Evolutionary conservation across 257 asterid genomes (phyloP).

Genomic region (Gentiana dahurica): DNA sequence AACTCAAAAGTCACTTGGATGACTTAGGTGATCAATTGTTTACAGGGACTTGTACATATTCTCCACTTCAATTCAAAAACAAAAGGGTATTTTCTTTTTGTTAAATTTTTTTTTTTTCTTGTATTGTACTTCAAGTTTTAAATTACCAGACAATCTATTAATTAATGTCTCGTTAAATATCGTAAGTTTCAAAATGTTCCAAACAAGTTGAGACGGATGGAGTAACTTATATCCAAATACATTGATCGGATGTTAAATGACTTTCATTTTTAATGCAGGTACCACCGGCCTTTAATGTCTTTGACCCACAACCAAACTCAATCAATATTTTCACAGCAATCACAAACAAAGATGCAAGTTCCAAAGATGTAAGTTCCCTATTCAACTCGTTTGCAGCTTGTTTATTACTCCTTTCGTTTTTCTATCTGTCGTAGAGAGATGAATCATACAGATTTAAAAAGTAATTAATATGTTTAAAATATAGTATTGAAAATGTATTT

Average conservation of each 20-base stretch:
- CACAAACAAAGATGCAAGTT: conserved; percentile 71
- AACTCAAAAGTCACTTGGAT: conserved; percentile 61
- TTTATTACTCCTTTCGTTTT: no score
- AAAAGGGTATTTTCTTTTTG: conserved; percentile 30
- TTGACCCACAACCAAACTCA: conserved; percentile 49
- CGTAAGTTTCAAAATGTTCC: background rate
- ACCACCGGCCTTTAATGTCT: conserved; percentile 70
- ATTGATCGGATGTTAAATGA: no score
- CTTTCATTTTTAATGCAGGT: no score
- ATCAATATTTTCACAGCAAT: conserved; percentile 36
- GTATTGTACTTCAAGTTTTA: background rate
- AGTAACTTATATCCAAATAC: no score
- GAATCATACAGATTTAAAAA: no score
- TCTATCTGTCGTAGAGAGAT: no score
- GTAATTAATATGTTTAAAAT: no score
- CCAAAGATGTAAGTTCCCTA: background rate
- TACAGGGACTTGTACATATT: conserved; percentile 54
- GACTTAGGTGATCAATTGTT: conserved; percentile 78
- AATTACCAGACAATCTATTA: background rate
- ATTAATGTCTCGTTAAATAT: no score
- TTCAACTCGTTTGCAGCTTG: no score
- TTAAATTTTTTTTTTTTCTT: no score
- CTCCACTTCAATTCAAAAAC: conserved; percentile 38
- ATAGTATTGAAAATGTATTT: no score
- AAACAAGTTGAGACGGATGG: no score